Conservation (phyloP, 2,329 filamentous ascomycete species). For the Zymoseptoria passerinii region DNA sequence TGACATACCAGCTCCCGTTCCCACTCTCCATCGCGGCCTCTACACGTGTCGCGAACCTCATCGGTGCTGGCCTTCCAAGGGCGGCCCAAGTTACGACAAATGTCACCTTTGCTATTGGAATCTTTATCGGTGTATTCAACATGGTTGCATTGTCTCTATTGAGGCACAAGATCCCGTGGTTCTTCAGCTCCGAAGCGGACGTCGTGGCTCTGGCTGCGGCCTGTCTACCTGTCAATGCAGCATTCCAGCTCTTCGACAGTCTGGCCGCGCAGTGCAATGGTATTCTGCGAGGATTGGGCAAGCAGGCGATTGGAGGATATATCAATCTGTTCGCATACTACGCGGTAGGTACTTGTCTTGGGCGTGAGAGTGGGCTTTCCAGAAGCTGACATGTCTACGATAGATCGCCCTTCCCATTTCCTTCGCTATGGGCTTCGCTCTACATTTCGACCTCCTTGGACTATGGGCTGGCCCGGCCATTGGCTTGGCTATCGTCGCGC, state of each 20-base stretch:
- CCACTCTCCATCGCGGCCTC: constrained; percentile 80
- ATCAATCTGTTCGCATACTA: constrained; percentile 85
- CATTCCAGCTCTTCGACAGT: constrained; percentile 86
- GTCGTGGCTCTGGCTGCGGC: constrained; percentile 57
- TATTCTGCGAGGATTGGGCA: constrained; percentile 75
- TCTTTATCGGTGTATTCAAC: constrained; percentile 71
- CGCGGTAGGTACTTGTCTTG: constrained; percentile 32
- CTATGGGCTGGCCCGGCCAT: constrained; percentile 62
- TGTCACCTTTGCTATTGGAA: constrained; percentile 61
- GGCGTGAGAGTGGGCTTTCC: not conserved
- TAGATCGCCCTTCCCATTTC: constrained; percentile 71
- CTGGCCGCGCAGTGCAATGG: constrained; percentile 73
- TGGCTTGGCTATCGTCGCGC: constrained; percentile 55
- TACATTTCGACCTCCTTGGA: constrained; percentile 68
- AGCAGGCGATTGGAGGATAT: constrained; percentile 83
- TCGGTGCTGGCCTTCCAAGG: constrained; percentile 73
- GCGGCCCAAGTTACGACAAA: constrained; percentile 74
- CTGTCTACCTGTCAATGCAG: constrained; percentile 70
- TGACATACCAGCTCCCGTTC: constrained; percentile 89
- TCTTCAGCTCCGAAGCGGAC: constrained; percentile 63
- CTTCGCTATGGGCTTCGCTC: constrained; percentile 66
- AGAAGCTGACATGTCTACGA: constrained; percentile 1
- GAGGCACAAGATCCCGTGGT: constrained; percentile 62
- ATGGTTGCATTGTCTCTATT: constrained; percentile 59
- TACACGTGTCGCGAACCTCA: constrained; percentile 83